Percentiles rank a stretch among this genome's conserved stretches.
phyloP scores from a whole-genome alignment of 108 stramenopile species.

The Conticribra guillardii region DNA sequence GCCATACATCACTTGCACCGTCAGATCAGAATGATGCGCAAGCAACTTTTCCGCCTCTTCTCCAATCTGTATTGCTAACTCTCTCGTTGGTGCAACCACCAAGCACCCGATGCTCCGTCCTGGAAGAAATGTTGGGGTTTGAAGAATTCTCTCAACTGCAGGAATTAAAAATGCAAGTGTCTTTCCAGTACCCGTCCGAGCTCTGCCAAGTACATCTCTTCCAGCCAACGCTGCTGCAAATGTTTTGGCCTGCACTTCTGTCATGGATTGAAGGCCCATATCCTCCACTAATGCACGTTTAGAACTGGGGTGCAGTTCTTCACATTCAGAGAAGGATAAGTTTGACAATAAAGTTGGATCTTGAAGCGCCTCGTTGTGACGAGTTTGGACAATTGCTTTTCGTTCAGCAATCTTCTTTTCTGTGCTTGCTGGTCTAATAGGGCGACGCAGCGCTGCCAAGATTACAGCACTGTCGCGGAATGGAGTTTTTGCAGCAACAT shows the following conservation, averaged over 20 bases:
- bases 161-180: conserved; percentile 91
- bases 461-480: background rate
- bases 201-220: conserved; percentile 88
- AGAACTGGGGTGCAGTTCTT: conserved; percentile 54
- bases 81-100: conserved; percentile 86
- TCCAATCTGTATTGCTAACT: conserved; percentile 72
- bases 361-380: conserved; percentile 66
- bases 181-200: conserved; percentile 93
- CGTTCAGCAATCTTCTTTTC: conserved; percentile 49
- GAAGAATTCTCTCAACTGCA: conserved; percentile 59
- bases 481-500: background rate
- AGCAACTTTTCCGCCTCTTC: conserved; percentile 57
- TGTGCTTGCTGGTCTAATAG: conserved; percentile 42
- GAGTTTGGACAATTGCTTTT: conserved; percentile 41
- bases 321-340: conserved; percentile 53
- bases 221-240: conserved; percentile 68
- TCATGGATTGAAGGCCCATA: conserved; percentile 80
- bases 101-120: conserved; percentile 59
- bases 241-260: conserved; percentile 92
- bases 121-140: conserved; percentile 33
- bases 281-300: conserved; percentile 51
- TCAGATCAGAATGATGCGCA: conserved; percentile 29
- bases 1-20: conserved; percentile 69
- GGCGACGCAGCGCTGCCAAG: conserved; percentile 26
- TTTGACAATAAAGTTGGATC: conserved; percentile 74